Conservation (phyloP, 495 filamentous ascomycete genomes). For the Penicillium tannophilum region DNA sequence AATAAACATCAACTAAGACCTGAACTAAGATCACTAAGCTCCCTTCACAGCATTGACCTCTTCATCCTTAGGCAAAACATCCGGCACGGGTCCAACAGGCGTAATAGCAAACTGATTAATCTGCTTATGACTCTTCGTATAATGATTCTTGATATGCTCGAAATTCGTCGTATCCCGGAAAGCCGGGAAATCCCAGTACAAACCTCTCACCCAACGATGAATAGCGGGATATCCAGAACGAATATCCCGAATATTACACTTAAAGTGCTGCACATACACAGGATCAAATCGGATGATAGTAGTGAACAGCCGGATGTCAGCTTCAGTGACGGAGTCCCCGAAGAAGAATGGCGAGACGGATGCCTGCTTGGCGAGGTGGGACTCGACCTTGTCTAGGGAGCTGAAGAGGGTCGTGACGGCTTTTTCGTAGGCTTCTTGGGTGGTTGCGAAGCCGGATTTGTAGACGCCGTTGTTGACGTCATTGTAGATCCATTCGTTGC, state of each 20-base stretch:
- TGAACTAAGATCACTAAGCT: slow-evolving; percentile 9
- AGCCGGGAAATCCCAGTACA: slow-evolving; percentile 69
- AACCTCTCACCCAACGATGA: slow-evolving; percentile 64
- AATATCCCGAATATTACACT: slow-evolving; percentile 86
- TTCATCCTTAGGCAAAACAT: slow-evolving; percentile 61
- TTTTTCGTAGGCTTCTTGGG: slow-evolving; percentile 76
- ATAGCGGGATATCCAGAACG: slow-evolving; percentile 71
- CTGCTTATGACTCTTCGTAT: slow-evolving; percentile 70
- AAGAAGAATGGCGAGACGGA: slow-evolving; percentile 63
- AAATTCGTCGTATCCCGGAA: slow-evolving; percentile 67
- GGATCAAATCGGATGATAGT: slow-evolving; percentile 85
- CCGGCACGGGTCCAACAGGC: slow-evolving; percentile 64
- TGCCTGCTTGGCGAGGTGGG: slow-evolving; percentile 56
- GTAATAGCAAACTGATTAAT: slow-evolving; percentile 67
- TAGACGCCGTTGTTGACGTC: slow-evolving; percentile 89
- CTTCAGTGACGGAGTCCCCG: slow-evolving; percentile 72
- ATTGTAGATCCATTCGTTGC: slow-evolving; percentile 83
- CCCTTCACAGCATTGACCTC: slow-evolving; percentile 60
- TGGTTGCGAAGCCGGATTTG: slow-evolving; percentile 71
- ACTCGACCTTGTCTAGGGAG: slow-evolving; percentile 71
- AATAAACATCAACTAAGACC: not conserved
- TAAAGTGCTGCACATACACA: slow-evolving; percentile 94
- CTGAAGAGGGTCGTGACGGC: slow-evolving; percentile 68
- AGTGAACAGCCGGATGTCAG: slow-evolving; percentile 79
- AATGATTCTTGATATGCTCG: slow-evolving; percentile 73